A percentile compares a stretch with the other conserved stretches of the same genome.
Evolutionary conservation across 306 rosid species (phyloP).

Genomic region (Oxytropis ochrocephala): DNA sequence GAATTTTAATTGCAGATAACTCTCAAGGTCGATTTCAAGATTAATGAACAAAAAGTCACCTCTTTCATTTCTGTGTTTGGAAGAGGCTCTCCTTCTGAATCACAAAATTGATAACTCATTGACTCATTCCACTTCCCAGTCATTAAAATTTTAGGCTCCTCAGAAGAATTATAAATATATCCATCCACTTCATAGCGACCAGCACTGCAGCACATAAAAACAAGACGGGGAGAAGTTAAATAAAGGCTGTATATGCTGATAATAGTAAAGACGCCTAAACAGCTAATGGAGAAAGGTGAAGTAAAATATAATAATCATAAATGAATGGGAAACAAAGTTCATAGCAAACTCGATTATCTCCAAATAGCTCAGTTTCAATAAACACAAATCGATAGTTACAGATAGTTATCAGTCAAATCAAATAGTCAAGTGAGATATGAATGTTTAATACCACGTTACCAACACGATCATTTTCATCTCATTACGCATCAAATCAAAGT

Average conservation of each 20-base stretch:
- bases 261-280: slow-evolving; percentile 5
- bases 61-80: slow-evolving; percentile 75
- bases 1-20: not conserved
- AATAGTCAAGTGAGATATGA: slow-evolving; percentile 9
- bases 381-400: not conserved
- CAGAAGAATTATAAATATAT: slow-evolving; percentile 76
- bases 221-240: slow-evolving; percentile 1
- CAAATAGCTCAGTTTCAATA: not conserved
- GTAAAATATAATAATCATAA: slow-evolving; percentile 8
- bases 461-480: slow-evolving; percentile 11
- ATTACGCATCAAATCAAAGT: slow-evolving; percentile 4
- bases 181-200: slow-evolving; percentile 98
- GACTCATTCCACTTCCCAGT: slow-evolving; percentile 93
- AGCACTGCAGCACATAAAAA: slow-evolving; percentile 43
- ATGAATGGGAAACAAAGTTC: slow-evolving; percentile 1
- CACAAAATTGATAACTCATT: slow-evolving; percentile 82
- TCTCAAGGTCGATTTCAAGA: slow-evolving; percentile 6
- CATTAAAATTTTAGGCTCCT: slow-evolving; percentile 86
- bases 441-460: not conserved
- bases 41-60: slow-evolving; percentile 35
- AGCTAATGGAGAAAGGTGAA: not conserved
- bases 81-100: slow-evolving; percentile 86
- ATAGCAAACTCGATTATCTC: not conserved
- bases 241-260: not conserved
- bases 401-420: not conserved